These are phyloP conservation scores for Medicago arabica DNA, from an alignment of 306 rosid genomes.

Conservation along the genomic window DNA sequence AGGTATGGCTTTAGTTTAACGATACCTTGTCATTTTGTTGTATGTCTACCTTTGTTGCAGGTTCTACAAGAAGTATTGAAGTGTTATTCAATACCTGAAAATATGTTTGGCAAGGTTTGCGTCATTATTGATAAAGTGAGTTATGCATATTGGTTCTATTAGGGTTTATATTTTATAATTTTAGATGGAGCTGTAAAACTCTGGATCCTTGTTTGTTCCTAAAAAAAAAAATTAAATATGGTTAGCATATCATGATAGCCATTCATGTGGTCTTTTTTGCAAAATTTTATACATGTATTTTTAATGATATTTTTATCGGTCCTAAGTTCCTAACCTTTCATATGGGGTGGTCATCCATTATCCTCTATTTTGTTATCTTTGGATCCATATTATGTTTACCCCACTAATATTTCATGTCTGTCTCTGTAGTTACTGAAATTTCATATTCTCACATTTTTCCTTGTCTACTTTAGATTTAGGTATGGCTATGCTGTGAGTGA, in stretches of 20 bases:
- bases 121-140: slow-evolving; percentile 95
- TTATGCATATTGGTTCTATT: slow-evolving; percentile 34
- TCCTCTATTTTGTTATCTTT: slow-evolving; percentile 25
- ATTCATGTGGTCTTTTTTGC: not conserved
- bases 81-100: slow-evolving; percentile 70
- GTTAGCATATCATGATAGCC: slow-evolving; percentile 25
- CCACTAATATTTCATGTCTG: slow-evolving; percentile 7
- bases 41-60: slow-evolving; percentile 51
- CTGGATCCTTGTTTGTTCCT: slow-evolving; percentile 28
- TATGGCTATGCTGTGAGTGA: slow-evolving; percentile 14
- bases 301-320: slow-evolving; percentile 11
- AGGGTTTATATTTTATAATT: slow-evolving; percentile 20
- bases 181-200: slow-evolving; percentile 28
- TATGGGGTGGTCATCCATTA: slow-evolving; percentile 15
- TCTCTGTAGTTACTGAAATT: slow-evolving; percentile 29
- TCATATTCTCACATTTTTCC: slow-evolving; percentile 26
- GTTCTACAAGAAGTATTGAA: slow-evolving; percentile 87
- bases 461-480: slow-evolving; percentile 25
- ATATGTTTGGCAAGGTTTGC: slow-evolving; percentile 90
- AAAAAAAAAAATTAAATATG: slow-evolving; percentile 35
- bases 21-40: slow-evolving; percentile 17
- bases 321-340: slow-evolving; percentile 2
- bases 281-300: not conserved
- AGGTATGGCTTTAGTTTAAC: slow-evolving; percentile 30
- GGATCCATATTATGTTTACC: slow-evolving; percentile 4